Conservation (phyloP, 2,329 filamentous ascomycete genomes). For the Saccharata proteae region DNA sequence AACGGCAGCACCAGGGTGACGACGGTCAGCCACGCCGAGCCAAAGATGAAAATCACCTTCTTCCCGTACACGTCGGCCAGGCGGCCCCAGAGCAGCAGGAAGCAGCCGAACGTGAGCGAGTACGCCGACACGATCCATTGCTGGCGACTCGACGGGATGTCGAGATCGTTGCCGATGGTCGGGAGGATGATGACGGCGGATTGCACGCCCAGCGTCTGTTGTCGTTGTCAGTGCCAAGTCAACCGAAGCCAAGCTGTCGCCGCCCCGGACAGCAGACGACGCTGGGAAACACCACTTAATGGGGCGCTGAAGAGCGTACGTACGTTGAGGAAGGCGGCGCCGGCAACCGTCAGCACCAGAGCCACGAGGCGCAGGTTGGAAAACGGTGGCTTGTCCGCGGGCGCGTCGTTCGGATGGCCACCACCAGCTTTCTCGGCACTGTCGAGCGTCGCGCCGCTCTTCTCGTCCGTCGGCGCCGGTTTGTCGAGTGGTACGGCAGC, state of each 20-base stretch:
- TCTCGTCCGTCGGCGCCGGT: neutral
- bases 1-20: conserved; percentile 49
- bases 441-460: neutral
- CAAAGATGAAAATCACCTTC: conserved; percentile 48
- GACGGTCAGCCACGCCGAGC: conserved; percentile 47
- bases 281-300: neutral
- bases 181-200: conserved; percentile 23
- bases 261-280: neutral
- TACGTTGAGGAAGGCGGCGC: conserved; percentile 18
- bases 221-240: too few species aligned
- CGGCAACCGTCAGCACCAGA: conserved; percentile 17
- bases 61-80: conserved; percentile 51
- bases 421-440: too few species aligned
- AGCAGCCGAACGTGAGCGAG: conserved; percentile 51
- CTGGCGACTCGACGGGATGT: conserved; percentile 20
- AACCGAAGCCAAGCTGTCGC: neutral
- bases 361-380: conserved; percentile 18
- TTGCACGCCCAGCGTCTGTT: conserved; percentile 20
- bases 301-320: neutral
- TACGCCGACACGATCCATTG: conserved; percentile 42
- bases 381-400: conserved; percentile 4
- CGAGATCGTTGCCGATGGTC: conserved; percentile 18
- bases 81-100: conserved; percentile 51
- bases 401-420: too few species aligned
- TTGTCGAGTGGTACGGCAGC: too few species aligned